phyloP scores from a whole-genome alignment of 352 stramenopile genomes.

The Lagenidium giganteum region DNA sequence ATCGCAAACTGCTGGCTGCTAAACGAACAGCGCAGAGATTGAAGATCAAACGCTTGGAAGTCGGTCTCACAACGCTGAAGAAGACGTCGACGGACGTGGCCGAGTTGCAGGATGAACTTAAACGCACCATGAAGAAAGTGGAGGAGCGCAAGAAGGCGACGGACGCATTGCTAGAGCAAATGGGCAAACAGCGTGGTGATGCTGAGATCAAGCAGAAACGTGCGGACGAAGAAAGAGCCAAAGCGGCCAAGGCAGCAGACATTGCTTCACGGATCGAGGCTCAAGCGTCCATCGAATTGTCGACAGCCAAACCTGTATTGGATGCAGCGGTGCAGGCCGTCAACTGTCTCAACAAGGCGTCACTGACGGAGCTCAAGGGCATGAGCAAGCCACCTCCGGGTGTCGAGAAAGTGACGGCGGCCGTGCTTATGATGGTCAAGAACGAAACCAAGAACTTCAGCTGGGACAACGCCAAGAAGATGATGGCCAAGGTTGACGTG shows the following conservation, averaged over 20 bases:
- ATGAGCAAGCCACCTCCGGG: constrained; percentile 85
- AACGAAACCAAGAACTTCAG: constrained; percentile 92
- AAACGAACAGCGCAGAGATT: constrained; percentile 50
- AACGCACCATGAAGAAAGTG: constrained; percentile 86
- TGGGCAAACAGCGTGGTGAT: constrained; percentile 86
- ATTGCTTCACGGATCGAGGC: constrained; percentile 59
- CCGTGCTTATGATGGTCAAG: constrained; percentile 91
- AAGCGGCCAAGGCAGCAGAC: constrained; percentile 64
- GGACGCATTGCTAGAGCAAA: constrained; percentile 83
- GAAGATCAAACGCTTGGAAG: constrained; percentile 80
- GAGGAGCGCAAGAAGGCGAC: constrained; percentile 88
- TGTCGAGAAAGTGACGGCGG: constrained; percentile 88
- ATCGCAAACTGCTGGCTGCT: constrained; percentile 64
- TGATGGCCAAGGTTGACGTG: constrained; percentile 93
- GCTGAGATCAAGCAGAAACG: constrained; percentile 83
- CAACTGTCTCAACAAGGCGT: constrained; percentile 88
- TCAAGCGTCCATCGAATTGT: constrained; percentile 66
- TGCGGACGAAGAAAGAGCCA: constrained; percentile 73
- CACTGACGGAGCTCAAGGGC: constrained; percentile 83
- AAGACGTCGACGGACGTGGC: constrained; percentile 81
- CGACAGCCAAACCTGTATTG: constrained; percentile 76
- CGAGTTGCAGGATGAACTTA: constrained; percentile 78
- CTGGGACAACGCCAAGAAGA: constrained; percentile 95
- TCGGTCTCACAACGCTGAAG: constrained; percentile 77
- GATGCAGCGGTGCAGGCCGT: constrained; percentile 82